Conservation (phyloP, 2,329 filamentous ascomycete genomes). For the Xylariaceae sp. region DNA sequence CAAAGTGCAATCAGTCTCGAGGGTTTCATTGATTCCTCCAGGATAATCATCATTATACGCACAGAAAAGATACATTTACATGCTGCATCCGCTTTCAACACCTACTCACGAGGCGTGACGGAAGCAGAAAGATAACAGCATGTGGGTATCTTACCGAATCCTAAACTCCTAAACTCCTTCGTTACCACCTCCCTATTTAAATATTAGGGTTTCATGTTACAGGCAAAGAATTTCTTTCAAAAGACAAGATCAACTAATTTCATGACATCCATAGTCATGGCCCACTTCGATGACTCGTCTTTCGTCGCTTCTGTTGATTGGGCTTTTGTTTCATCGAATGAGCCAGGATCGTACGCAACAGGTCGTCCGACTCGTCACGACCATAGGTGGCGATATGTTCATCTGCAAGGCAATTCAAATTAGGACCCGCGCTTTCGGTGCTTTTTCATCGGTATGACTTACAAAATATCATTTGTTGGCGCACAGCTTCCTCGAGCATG, state of each 20-base stretch:
- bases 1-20: too few species aligned
- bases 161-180: constrained; percentile 26
- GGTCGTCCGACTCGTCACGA: background rate
- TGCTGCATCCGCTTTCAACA: too few species aligned
- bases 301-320: background rate
- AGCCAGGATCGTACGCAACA: background rate
- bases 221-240: too few species aligned
- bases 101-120: too few species aligned
- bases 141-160: constrained; percentile 28
- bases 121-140: constrained; percentile 22
- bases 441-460: constrained; percentile 11
- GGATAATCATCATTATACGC: too few species aligned
- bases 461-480: constrained; percentile 23
- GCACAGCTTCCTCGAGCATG: constrained; percentile 21
- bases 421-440: background rate
- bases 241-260: too few species aligned
- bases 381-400: background rate
- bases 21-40: too few species aligned
- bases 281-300: too few species aligned
- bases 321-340: background rate
- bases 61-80: too few species aligned
- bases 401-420: background rate
- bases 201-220: background rate
- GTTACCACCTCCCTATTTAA: constrained; percentile 6
- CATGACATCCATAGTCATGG: too few species aligned